Percentiles rank a stretch among this genome's conserved stretches.
Conservation (phyloP, 805 yeast genomes). For the Huiozyma naganishii region DNA sequence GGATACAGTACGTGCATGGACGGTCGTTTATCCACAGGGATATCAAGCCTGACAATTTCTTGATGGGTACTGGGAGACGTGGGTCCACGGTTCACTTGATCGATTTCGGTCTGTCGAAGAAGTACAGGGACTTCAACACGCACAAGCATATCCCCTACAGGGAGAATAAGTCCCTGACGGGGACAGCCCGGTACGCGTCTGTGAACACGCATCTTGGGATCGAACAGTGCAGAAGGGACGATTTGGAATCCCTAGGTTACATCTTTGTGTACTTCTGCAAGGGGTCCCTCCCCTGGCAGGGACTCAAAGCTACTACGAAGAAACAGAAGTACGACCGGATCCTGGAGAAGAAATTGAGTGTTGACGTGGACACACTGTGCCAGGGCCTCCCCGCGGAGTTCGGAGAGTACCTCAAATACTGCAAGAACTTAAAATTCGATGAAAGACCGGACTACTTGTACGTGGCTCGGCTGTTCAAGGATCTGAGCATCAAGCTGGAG, state of each 20-base stretch:
- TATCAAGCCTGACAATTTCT: constrained; percentile 76
- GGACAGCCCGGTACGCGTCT: constrained; percentile 96
- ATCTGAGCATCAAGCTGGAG: constrained; percentile 78
- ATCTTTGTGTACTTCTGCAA: constrained; percentile 90
- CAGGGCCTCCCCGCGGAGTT: constrained; percentile 91
- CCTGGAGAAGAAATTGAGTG: constrained; percentile 89
- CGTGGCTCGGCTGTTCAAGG: constrained; percentile 83
- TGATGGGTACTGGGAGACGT: constrained; percentile 83
- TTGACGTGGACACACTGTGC: constrained; percentile 81
- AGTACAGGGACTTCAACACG: constrained; percentile 89
- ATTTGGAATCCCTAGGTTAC: constrained; percentile 88
- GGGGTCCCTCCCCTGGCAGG: constrained; percentile 98
- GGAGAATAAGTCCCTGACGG: constrained; percentile 92
- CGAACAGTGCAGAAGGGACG: constrained; percentile 95
- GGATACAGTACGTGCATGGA: constrained; percentile 93
- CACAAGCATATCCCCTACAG: constrained; percentile 94
- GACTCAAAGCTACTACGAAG: constrained; percentile 94
- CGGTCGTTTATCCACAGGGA: constrained; percentile 84
- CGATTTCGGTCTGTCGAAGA: constrained; percentile 90
- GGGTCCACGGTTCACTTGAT: constrained; percentile 94
- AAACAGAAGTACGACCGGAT: constrained; percentile 95
- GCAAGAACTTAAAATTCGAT: constrained; percentile 85
- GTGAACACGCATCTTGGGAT: constrained; percentile 95
- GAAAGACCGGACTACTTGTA: constrained; percentile 94
- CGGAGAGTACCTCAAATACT: constrained; percentile 78